Conservation (phyloP, 352 stramenopile genomes). For the Sclerospora graminicola region DNA sequence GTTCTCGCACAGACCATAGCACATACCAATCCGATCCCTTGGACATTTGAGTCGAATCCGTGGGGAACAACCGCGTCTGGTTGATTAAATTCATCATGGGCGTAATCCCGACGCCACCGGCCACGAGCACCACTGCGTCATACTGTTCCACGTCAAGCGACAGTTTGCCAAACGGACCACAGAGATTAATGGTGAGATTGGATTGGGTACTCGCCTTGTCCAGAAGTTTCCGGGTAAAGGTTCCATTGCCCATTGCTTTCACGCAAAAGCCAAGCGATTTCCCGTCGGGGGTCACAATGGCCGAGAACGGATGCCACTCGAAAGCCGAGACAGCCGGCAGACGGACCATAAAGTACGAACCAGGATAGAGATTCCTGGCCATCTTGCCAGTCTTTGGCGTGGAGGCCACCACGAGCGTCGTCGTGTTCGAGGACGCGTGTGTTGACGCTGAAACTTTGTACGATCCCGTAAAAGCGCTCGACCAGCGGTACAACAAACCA, state of each 20-base stretch:
- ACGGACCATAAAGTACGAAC: conserved; percentile 71
- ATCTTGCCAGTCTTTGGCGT: conserved; percentile 48
- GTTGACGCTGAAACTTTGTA: conserved; percentile 39
- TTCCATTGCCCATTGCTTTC: conserved; percentile 37
- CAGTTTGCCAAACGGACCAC: conserved; percentile 58
- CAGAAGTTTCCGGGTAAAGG: conserved; percentile 44
- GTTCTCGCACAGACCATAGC: conserved; percentile 50
- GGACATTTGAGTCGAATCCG: conserved; percentile 9
- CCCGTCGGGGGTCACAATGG: conserved; percentile 55
- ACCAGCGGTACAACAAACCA: conserved; percentile 44
- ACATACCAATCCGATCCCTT: conserved; percentile 42
- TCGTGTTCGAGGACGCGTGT: conserved; percentile 26
- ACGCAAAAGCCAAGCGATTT: conserved; percentile 77
- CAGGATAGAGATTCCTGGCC: conserved; percentile 41
- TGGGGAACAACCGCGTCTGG: conserved; percentile 37
- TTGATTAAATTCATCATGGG: conserved; percentile 70
- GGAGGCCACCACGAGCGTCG: conserved; percentile 44
- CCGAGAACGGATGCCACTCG: conserved; percentile 79
- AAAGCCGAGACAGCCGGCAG: conserved; percentile 49
- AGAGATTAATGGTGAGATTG: conserved; percentile 39
- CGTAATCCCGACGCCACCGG: conserved; percentile 67
- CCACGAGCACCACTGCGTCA: conserved; percentile 54
- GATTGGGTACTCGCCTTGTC: conserved; percentile 33
- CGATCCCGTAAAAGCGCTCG: conserved; percentile 28
- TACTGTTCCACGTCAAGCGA: conserved; percentile 54